A percentile compares a stretch with the other conserved stretches of the same genome.
Conservation (phyloP, 164 flowering plant species). For the Piper betle region DNA sequence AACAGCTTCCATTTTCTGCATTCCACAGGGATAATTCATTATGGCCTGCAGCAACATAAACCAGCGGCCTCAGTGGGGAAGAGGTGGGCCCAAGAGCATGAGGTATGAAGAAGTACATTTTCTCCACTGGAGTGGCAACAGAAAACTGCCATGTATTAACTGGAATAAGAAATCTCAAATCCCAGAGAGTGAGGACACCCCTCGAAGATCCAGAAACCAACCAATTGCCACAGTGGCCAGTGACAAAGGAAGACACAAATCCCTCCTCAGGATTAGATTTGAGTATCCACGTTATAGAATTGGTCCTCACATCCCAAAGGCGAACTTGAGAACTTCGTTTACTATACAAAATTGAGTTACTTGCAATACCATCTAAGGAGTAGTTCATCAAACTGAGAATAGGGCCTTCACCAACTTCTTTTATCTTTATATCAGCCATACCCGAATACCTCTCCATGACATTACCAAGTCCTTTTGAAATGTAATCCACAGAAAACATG, state of each 20-base stretch:
- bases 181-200: constrained; percentile 96
- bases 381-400: constrained; percentile 57
- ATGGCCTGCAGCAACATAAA: constrained; percentile 95
- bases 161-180: constrained; percentile 83
- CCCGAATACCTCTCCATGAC: constrained; percentile 93
- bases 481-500: constrained; percentile 78
- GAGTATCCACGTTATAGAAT: constrained; percentile 49
- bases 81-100: constrained; percentile 48
- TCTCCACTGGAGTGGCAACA: constrained; percentile 65
- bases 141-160: constrained; percentile 89
- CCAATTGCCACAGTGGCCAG: constrained; percentile 88
- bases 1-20: constrained; percentile 98
- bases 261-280: constrained; percentile 84
- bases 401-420: constrained; percentile 73
- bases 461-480: constrained; percentile 75
- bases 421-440: constrained; percentile 70
- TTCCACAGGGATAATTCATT: constrained; percentile 97
- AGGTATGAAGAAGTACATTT: constrained; percentile 73
- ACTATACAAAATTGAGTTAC: constrained; percentile 73
- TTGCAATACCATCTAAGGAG: constrained; percentile 35
- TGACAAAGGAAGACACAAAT: constrained; percentile 60
- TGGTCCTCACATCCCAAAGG: constrained; percentile 80
- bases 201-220: constrained; percentile 96
- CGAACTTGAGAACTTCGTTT: constrained; percentile 79
- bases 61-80: constrained; percentile 57